Base-by-base conservation (phyloP, 2,329 filamentous ascomycete species). In the Diaporthe caulivora region DNA sequence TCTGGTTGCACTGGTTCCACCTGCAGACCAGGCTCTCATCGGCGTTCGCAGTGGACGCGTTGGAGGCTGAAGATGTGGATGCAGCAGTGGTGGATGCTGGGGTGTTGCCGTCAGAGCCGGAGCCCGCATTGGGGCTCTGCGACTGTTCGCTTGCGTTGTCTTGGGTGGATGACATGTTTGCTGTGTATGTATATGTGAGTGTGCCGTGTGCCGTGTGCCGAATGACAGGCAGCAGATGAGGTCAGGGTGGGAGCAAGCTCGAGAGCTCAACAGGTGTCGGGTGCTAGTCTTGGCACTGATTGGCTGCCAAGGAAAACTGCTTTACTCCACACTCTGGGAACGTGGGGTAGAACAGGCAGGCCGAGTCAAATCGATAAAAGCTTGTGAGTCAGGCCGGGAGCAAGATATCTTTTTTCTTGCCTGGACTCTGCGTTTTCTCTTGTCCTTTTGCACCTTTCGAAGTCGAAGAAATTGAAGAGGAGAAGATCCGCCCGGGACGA, bases 11-110 rank as follows among this genome's bases (percentile, higher is more conserved):
- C 70, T 84, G 83, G 74, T 86, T 86, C 90, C 90, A 92, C 77
- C 89, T 88, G 81, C 90, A 92, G 71, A 86, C 86, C 44, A 92
- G 86, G 78, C 87, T 89, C 76, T 91, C 90, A 42, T 89, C 86
- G 9, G 69, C 74, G 65, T 65, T 72, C 84, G 84, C 84, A 72
- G 84, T 85, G 57, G 85, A 86, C 3, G 67, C 42, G 31, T 64
- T 75, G 21, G 74, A 71, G 4, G 70, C 42, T 10, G 86, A 83
- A n/a, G 84, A 82, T 29, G 86, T 86, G 2, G 86, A 86, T 2
- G 88, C 85, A 3, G 86, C 87, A 6, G 88, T 87, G 2, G 88
- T 89, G 68, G 85, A 86, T 2, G 86, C 87, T 3, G 88, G 87
- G 2, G 88, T 90, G 71, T 84, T 87, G 57, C 85, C 86, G 79